Evolutionary conservation across 306 rosid species (phyloP), one percentile per base, ranked within the genome.

Genomic region (Prunus davidiana): DNA sequence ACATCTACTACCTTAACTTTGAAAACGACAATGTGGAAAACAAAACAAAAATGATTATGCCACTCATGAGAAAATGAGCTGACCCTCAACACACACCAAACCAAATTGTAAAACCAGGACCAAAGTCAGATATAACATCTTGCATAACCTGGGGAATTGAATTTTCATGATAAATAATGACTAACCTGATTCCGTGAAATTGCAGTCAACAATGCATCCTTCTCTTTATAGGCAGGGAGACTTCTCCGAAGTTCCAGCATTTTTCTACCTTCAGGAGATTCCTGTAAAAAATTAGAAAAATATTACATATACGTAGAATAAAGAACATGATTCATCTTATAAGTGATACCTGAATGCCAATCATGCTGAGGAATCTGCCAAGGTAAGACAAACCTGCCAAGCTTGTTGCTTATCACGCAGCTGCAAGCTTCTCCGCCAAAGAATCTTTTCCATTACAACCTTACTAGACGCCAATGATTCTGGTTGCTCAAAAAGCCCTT

Each of bases 151-250:
- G 25, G 13, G 60, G 61, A 6, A 61, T 9, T 22, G 45, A 20
- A 54, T n/a, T 47, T 57, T 6, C 50, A 4, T 9, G 19, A 64
- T 22, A 24, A 65, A 28, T 65, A 74, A 67, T 38, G 28, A 76
- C 18, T 62, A 54, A 89, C 99, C 99, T 95, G 99, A 87, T 95
- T 89, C 41, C 30, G 85, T 78, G 97, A 83, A 75, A 92, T 72
- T 76, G 88, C 78, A 64, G 89, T 73, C 79, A 95, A 81, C 78
- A 95, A 74, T 56, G 91, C 79, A 82, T 87, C 97, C 93, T 87
- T 91, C 88, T 87, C 90, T 78, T 87, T 88, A 85, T 89, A 95
- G 50, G 91, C 93, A 71, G 97, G 97, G 79, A 95, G 99, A 79
- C 81, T 82, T 66, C 85, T 81, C 69, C 99, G 93, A 79, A 95